Evolutionary conservation across 148 eudicot genomes (phyloP).

Genomic region (Nepenthes mirabilis): DNA sequence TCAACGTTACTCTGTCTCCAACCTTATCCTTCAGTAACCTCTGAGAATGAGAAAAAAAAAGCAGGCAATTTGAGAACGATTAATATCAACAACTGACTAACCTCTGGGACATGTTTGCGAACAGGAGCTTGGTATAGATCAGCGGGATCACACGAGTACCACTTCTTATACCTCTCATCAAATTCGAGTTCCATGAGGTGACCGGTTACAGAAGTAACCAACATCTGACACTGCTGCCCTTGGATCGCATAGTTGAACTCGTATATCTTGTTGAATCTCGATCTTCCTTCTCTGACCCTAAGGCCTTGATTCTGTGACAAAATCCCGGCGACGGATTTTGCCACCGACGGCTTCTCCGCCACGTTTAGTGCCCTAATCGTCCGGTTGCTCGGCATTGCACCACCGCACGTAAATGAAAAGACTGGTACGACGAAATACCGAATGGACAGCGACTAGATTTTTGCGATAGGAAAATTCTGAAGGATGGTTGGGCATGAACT

Average conservation of each 20-base stretch:
- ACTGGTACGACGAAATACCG: neutral
- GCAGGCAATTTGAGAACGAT: too few relatives aligned
- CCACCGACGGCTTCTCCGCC: constrained; percentile 99
- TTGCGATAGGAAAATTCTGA: too few relatives aligned
- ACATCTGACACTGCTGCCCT: constrained; percentile 61
- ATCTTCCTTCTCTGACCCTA: constrained; percentile 66
- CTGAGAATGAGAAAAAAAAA: too few relatives aligned
- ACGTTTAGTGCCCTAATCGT: constrained; percentile 68
- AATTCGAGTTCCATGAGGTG: constrained; percentile 92
- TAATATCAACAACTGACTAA: neutral
- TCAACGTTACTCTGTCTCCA: too few relatives aligned
- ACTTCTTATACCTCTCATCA: constrained; percentile 65
- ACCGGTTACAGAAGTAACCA: constrained; percentile 86
- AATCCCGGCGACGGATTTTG: constrained; percentile 71
- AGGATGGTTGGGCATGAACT: too few relatives aligned
- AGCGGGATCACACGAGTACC: constrained; percentile 89
- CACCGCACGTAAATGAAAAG: constrained; percentile 1
- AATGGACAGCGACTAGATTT: too few relatives aligned
- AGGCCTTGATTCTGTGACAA: constrained; percentile 39
- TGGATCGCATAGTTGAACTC: constrained; percentile 58
- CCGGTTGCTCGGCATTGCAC: constrained; percentile 31
- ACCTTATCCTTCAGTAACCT: too few relatives aligned
- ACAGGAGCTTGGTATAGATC: constrained; percentile 75
- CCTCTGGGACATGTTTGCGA: constrained; percentile 58
- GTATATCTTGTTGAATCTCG: constrained; percentile 75